phyloP scores from a whole-genome alignment of 2,329 filamentous ascomycete species.

The Penicillium sclerotigenum region DNA sequence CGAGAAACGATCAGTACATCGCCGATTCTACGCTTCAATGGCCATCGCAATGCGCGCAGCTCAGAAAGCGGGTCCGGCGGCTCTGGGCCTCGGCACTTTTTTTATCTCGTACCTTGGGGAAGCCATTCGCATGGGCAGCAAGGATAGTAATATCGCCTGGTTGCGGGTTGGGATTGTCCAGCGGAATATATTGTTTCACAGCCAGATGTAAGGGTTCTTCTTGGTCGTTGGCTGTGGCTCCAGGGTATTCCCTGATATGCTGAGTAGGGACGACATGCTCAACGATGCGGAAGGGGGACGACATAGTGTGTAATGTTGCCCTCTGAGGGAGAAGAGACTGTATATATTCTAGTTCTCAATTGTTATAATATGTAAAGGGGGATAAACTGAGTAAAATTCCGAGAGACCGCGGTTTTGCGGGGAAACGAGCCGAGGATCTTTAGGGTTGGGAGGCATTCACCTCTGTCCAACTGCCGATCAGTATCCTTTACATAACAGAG shows the following conservation, averaged over 20 bases:
- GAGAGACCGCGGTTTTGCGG: conserved; percentile 10
- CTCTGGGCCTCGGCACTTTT: conserved; percentile 7
- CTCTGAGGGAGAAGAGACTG: conserved; percentile 20
- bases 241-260: conserved; percentile 78
- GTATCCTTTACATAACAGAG: not conserved
- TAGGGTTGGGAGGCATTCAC: not conserved
- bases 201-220: conserved; percentile 71
- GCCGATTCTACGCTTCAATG: not conserved
- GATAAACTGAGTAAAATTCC: conserved; percentile 20
- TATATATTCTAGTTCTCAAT: not conserved
- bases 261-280: conserved; percentile 72
- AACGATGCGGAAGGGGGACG: conserved; percentile 53
- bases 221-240: conserved; percentile 67
- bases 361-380: not conserved
- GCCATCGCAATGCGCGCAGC: not conserved
- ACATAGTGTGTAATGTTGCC: conserved; percentile 41
- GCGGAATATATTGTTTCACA: conserved; percentile 84
- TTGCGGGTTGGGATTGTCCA: conserved; percentile 63
- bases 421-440: conserved; percentile 7
- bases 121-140: conserved; percentile 84
- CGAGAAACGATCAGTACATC: conserved; percentile 3
- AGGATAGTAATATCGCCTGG: conserved; percentile 81
- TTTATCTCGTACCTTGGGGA: conserved; percentile 66
- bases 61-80: not conserved
- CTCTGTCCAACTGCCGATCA: conserved; percentile 3